Evolutionary conservation across 306 rosid genomes (phyloP).

Genomic region (Luffa acutangula): DNA sequence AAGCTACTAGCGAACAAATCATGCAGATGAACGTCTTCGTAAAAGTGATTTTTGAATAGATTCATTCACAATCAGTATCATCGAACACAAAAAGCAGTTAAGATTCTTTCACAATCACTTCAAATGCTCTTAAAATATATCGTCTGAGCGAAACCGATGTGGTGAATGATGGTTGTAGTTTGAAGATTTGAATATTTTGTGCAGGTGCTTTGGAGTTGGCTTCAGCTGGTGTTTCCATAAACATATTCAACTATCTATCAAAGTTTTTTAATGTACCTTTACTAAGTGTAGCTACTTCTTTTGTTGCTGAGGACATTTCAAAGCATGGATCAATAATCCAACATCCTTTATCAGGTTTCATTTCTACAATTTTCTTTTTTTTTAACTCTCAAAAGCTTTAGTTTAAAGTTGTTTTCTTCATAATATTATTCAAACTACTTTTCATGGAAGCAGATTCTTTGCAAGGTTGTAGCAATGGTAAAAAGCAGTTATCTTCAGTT

Average conservation of each 20-base stretch:
- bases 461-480: conserved; percentile 17
- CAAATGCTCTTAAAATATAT: too few species aligned
- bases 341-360: conserved; percentile 44
- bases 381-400: too few species aligned
- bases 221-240: conserved; percentile 78
- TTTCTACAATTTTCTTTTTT: neutral
- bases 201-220: conserved; percentile 76
- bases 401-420: neutral
- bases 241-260: conserved; percentile 73
- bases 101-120: too few species aligned
- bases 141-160: too few species aligned
- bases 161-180: too few species aligned
- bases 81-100: too few species aligned
- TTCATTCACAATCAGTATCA: too few species aligned
- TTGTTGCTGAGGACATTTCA: conserved; percentile 86
- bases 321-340: conserved; percentile 20
- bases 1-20: too few species aligned
- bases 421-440: neutral
- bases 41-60: too few species aligned
- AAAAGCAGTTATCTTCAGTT: conserved; percentile 72
- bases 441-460: conserved; percentile 22
- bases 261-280: conserved; percentile 90
- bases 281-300: conserved; percentile 84
- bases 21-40: too few species aligned
- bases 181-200: neutral